phyloP scores from a whole-genome alignment of 163 green algal species.

The Scenedesmus sp. region DNA sequence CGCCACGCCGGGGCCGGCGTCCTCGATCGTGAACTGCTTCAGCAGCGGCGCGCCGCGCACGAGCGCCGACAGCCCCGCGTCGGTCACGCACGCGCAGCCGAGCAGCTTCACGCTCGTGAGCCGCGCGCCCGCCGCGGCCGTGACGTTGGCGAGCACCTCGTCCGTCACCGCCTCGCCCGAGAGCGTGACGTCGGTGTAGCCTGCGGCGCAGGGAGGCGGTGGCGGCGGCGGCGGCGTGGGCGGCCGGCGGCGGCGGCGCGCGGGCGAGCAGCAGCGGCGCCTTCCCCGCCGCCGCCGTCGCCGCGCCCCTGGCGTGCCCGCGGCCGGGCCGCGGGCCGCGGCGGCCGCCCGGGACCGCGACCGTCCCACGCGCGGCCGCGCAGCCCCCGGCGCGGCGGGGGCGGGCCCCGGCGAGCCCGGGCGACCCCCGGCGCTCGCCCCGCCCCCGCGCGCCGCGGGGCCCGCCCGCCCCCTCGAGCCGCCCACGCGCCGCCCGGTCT shows the following conservation, averaged over 20 bases:
- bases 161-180: conserved; percentile 63
- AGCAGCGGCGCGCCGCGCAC: conserved; percentile 42
- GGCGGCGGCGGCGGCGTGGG: not conserved
- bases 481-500: not conserved
- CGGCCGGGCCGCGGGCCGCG: not conserved
- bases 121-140: conserved; percentile 32
- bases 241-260: not conserved
- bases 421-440: not conserved
- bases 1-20: conserved; percentile 34
- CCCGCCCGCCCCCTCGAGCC: not conserved
- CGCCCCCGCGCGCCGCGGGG: not conserved
- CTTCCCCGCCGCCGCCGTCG: not conserved
- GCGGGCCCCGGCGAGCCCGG: not conserved
- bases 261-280: not conserved
- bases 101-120: conserved; percentile 57
- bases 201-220: conserved; percentile 27
- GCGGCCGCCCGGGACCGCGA: not conserved
- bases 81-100: conserved; percentile 53
- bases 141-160: conserved; percentile 50
- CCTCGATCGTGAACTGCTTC: conserved; percentile 51
- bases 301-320: not conserved
- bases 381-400: not conserved
- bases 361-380: not conserved
- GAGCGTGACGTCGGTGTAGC: conserved; percentile 59
- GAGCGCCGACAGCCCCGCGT: conserved; percentile 55